Evolutionary conservation across 2,329 filamentous ascomycete genomes (phyloP).

Genomic region (Sporothrix inflata): DNA sequence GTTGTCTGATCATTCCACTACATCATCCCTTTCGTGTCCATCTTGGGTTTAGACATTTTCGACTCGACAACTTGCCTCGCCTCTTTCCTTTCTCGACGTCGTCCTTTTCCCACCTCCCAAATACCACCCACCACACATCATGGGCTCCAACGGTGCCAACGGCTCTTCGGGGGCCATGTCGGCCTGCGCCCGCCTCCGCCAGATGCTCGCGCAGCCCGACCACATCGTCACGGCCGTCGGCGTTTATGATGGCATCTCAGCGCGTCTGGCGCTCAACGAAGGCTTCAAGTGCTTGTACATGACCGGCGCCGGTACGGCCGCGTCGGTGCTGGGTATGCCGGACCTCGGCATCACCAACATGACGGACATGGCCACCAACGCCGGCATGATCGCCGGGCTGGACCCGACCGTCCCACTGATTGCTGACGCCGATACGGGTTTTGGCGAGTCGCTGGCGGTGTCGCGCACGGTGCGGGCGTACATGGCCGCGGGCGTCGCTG

Average conservation of each 20-base stretch:
- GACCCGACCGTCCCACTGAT: constrained; percentile 61
- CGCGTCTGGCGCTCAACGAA: constrained; percentile 63
- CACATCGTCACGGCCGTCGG: constrained; percentile 62
- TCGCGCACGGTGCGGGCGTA: constrained; percentile 53
- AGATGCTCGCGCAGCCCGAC: constrained; percentile 41
- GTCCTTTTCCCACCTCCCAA: not conserved
- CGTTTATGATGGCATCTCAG: constrained; percentile 70
- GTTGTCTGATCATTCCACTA: not conserved
- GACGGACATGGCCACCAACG: constrained; percentile 65
- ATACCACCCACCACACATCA: not conserved
- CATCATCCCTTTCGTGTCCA: not conserved
- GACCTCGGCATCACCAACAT: constrained; percentile 66
- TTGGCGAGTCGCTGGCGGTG: constrained; percentile 57
- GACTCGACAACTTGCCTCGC: not conserved
- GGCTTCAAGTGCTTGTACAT: constrained; percentile 70
- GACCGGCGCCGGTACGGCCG: constrained; percentile 66
- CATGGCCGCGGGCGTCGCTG: constrained; percentile 59
- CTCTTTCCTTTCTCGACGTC: not conserved
- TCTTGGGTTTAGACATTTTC: not conserved
- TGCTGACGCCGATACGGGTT: constrained; percentile 64
- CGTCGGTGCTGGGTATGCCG: constrained; percentile 63
- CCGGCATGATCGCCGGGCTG: constrained; percentile 66
- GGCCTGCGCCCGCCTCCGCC: constrained; percentile 16
- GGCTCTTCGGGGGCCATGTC: constrained; percentile 13
- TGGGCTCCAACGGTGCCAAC: constrained; percentile 1